Base-by-base conservation (phyloP, 306 rosid species). In the Potentilla sterilis region DNA sequence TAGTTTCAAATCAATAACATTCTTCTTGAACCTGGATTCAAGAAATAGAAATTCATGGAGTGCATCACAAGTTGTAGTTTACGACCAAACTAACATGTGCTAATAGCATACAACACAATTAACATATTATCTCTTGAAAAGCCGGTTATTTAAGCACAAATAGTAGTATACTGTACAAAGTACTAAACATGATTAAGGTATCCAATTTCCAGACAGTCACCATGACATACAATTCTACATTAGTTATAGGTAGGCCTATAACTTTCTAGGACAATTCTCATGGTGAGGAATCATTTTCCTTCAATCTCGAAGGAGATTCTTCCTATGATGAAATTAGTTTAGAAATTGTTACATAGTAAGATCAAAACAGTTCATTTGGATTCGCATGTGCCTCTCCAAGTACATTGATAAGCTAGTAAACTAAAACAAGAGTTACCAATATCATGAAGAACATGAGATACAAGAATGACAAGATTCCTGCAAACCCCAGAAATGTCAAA, bases 11-110 rank as follows among this genome's bases (percentile, higher is more conserved):
- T 70, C 80, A 61, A 32, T 65, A 38, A 43, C 61, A 68, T 74
- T 71, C 41, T 73, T 81, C 32, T 75, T 82, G 66, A 73, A 70
- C 78, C 97, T 91, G 87, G 37, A 47, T 46, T 44, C 55, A 79
- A 61, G 73, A 71, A 67, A 81, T 22, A 15, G 71, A n/a, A 57
- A 4, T 68, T 67, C 55, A 42, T 22, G 9, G 57, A 63, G 43
- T 34, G 13, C n/a, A 62, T 41, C 21, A 34, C 4, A 62, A 51
- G 24, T 51, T 51, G 58, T 59, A 59, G 6, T 59, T 15, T 12
- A 21, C 41, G 0, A 24, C 14, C 41, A 68, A 28, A 32, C 35
- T 69, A 4, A 7, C 40, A 8, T 28, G 14, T 7, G 46, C n/a
- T 5, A 21, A 49, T 1, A 49, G 35, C 14, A 28, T 4, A 10